Conservation (phyloP, 495 filamentous ascomycete species). For the Hypoxylon lenormandii region DNA sequence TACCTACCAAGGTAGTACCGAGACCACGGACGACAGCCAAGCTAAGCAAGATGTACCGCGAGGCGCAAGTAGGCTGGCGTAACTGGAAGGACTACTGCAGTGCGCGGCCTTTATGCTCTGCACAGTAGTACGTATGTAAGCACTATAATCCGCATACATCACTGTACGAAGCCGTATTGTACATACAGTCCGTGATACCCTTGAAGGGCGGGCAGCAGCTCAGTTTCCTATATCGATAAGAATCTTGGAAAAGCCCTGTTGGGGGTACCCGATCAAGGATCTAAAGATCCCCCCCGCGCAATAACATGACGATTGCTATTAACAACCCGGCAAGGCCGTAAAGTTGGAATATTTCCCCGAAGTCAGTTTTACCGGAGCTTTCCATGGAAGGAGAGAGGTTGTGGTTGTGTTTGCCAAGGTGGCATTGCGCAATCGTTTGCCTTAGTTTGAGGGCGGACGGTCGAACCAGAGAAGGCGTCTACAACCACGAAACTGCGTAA, state of each 20-base stretch:
- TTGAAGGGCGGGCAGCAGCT: neutral
- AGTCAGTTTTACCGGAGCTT: neutral
- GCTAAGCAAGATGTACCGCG: neutral
- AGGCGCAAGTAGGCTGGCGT: slow-evolving; percentile 25
- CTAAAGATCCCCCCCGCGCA: slow-evolving; percentile 33
- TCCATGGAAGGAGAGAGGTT: neutral
- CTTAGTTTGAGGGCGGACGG: neutral
- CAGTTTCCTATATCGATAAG: slow-evolving; percentile 33
- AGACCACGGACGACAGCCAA: slow-evolving; percentile 31
- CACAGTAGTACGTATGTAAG: slow-evolving; percentile 23
- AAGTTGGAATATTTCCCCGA: neutral
- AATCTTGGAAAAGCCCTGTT: slow-evolving; percentile 22
- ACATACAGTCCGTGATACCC: neutral
- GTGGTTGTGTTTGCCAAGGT: neutral
- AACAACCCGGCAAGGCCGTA: slow-evolving; percentile 20
- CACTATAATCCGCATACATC: slow-evolving; percentile 24
- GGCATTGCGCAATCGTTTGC: neutral
- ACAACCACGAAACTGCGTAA: no score
- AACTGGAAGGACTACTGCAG: slow-evolving; percentile 21
- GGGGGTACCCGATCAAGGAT: slow-evolving; percentile 29
- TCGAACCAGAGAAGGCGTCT: neutral
- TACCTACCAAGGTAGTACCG: slow-evolving; percentile 10
- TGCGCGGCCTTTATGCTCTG: slow-evolving; percentile 24
- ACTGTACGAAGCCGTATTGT: slow-evolving; percentile 3
- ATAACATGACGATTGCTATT: slow-evolving; percentile 38